Conservation (phyloP, 495 filamentous ascomycete genomes). For the Lichenothelia convexa region DNA sequence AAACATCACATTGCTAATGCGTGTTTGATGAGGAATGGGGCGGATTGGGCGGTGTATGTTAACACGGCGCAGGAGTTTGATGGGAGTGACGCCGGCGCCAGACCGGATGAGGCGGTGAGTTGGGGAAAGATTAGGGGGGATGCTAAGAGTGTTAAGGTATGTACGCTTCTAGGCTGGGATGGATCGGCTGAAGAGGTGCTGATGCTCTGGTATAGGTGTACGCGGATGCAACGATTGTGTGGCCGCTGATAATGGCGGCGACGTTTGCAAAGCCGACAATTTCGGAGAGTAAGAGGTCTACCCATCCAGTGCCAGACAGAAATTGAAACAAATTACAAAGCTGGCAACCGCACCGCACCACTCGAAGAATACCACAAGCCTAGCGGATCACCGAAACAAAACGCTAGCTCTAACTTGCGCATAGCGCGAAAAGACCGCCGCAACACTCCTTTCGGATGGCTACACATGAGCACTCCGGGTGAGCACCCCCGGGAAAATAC, state of each 20-base stretch:
- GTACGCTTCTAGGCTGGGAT: constrained; percentile 2
- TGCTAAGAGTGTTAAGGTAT: constrained; percentile 69
- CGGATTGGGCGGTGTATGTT: constrained; percentile 89
- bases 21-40: constrained; percentile 89
- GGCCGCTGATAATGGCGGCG: constrained; percentile 86
- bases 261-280: constrained; percentile 52
- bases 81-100: constrained; percentile 85
- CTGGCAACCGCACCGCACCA: neutral
- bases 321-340: neutral
- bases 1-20: constrained; percentile 98
- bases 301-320: neutral
- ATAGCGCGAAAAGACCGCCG: no score
- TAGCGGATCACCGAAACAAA: no score
- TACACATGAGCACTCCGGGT: no score
- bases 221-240: constrained; percentile 77
- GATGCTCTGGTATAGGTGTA: constrained; percentile 41
- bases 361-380: no score
- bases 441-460: no score
- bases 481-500: no score
- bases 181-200: neutral
- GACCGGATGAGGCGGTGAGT: constrained; percentile 90
- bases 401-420: no score
- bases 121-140: constrained; percentile 95
- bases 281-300: neutral
- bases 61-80: constrained; percentile 96